Evolutionary conservation across 1,284 basidiomycete genomes (phyloP).

Genomic region (Fistulinella cinereoalba): DNA sequence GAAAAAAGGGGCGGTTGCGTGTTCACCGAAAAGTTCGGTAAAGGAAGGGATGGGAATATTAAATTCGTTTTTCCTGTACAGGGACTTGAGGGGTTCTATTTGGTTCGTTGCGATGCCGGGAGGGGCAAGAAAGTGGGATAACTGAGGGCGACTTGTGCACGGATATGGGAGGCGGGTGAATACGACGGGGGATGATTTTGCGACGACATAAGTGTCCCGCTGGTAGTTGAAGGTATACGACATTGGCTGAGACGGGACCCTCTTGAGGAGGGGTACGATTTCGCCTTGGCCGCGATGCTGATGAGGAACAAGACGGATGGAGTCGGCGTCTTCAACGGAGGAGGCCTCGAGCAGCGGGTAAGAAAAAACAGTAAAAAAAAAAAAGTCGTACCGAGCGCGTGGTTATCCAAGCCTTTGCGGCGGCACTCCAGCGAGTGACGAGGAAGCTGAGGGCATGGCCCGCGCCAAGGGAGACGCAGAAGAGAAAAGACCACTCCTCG

Average conservation of each 20-base stretch:
- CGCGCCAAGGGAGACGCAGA: conserved; percentile 80
- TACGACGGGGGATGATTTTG: conserved; percentile 52
- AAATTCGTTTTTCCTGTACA: conserved; percentile 92
- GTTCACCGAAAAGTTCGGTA: conserved; percentile 83
- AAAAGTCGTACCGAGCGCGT: conserved; percentile 53
- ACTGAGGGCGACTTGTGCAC: conserved; percentile 68
- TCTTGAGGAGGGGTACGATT: conserved; percentile 78
- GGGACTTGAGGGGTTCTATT: conserved; percentile 47
- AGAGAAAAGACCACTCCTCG: conserved; percentile 96
- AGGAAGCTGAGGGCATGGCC: conserved; percentile 94
- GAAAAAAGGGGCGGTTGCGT: conserved; percentile 93
- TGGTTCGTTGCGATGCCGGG: conserved; percentile 43
- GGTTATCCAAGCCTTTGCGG: conserved; percentile 76
- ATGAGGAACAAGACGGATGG: conserved; percentile 83
- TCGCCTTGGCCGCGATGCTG: conserved; percentile 89
- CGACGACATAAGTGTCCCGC: conserved; percentile 88
- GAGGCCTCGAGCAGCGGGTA: conserved; percentile 53
- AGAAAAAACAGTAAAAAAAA: not conserved
- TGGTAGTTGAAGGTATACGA: conserved; percentile 94
- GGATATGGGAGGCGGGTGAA: conserved; percentile 92
- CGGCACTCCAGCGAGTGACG: conserved; percentile 87
- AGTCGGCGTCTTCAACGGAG: conserved; percentile 71
- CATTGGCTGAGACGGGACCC: conserved; percentile 50
- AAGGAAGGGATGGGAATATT: conserved; percentile 95
- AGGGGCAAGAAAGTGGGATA: conserved; percentile 66